phyloP scores from a whole-genome alignment of 139 green algal genomes.

The Picochlorum sp. region DNA sequence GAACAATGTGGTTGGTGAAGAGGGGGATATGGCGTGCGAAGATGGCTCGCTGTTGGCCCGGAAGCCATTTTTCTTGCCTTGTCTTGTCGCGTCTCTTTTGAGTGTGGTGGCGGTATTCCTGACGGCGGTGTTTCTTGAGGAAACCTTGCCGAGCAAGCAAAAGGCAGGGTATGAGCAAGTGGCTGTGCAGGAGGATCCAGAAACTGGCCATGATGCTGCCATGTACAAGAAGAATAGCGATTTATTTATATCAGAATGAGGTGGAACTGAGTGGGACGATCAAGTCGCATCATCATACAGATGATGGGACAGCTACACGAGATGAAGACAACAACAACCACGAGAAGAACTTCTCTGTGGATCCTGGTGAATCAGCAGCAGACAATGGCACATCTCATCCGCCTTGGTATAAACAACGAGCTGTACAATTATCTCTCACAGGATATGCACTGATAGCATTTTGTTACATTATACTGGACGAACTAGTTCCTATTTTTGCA shows the following conservation, averaged over 20 bases:
- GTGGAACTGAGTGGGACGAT: neutral
- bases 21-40: neutral
- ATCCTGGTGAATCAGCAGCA: neutral
- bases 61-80: slow-evolving; percentile 60
- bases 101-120: slow-evolving; percentile 23
- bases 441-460: slow-evolving; percentile 48
- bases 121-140: slow-evolving; percentile 34
- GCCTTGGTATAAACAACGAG: slow-evolving; percentile 29
- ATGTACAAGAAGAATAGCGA: slow-evolving; percentile 6
- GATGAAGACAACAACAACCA: too few relatives aligned
- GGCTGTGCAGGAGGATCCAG: neutral
- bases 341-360: neutral
- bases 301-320: neutral
- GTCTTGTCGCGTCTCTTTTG: slow-evolving; percentile 30
- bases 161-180: too few relatives aligned
- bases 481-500: slow-evolving; percentile 60
- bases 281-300: neutral
- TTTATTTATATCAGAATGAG: neutral
- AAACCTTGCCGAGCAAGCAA: slow-evolving; percentile 40
- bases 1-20: neutral
- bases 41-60: neutral
- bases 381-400: neutral
- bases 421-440: slow-evolving; percentile 32
- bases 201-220: neutral
- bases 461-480: slow-evolving; percentile 43